phyloP scores from a whole-genome alignment of 805 yeast species.

The Wickerhamiella parazyma region DNA sequence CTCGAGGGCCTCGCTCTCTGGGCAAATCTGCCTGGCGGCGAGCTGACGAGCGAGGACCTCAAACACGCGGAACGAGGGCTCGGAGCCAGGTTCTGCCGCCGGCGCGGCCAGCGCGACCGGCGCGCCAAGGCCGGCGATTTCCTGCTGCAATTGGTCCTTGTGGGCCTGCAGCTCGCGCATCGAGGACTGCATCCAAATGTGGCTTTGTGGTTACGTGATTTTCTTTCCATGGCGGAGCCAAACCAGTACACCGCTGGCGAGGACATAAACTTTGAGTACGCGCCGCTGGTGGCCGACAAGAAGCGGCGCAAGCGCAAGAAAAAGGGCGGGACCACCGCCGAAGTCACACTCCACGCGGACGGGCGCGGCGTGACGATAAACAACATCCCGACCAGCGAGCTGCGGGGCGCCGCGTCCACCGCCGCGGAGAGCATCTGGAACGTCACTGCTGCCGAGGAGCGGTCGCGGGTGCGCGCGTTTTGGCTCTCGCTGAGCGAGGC shows the following conservation, averaged over 20 bases:
- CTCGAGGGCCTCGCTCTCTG: not conserved
- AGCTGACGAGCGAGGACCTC: not conserved
- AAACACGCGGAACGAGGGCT: not conserved
- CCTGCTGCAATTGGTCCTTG: not conserved
- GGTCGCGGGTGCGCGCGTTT: constrained; percentile 37
- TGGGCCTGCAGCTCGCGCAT: not conserved
- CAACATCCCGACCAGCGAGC: constrained; percentile 24
- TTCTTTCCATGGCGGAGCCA: constrained; percentile 3
- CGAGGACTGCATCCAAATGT: not conserved
- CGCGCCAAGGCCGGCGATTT: not conserved
- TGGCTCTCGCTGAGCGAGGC: constrained; percentile 57
- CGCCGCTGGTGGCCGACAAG: constrained; percentile 10
- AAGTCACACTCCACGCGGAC: constrained; percentile 41
- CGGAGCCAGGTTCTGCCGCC: not conserved
- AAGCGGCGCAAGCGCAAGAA: constrained; percentile 16
- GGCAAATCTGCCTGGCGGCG: not conserved
- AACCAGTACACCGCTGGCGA: constrained; percentile 8
- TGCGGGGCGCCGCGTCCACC: constrained; percentile 1
- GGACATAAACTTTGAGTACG: constrained; percentile 2
- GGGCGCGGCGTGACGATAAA: constrained; percentile 63
- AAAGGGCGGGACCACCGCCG: constrained; percentile 2
- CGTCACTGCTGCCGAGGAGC: constrained; percentile 37
- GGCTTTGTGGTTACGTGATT: constrained; percentile 3
- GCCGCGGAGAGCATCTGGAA: constrained; percentile 28
- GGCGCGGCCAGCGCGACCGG: not conserved